Percentiles rank a stretch among this genome's conserved stretches.
Conservation (phyloP, 345 rosid species). For the Geranium brycei region DNA sequence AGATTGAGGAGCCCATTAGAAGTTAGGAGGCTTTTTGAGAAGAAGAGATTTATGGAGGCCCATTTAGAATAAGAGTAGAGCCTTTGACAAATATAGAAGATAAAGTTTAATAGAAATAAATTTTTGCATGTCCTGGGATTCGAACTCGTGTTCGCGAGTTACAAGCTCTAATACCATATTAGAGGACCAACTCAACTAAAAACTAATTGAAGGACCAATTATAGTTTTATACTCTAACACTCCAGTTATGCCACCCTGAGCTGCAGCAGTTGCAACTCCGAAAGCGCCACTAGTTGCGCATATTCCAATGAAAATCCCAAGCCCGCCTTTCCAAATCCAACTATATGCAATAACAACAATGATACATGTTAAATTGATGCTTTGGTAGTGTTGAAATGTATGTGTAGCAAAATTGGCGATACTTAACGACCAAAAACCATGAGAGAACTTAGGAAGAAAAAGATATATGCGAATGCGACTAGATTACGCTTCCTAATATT, state of each 20-base stretch:
- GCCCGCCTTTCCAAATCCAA: constrained; percentile 68
- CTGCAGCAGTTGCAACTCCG: constrained; percentile 78
- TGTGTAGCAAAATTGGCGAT: not conserved
- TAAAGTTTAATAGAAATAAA: too few relatives aligned
- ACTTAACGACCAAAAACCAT: constrained; percentile 54
- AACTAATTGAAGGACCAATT: too few relatives aligned
- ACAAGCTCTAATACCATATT: too few relatives aligned
- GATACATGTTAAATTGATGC: not conserved
- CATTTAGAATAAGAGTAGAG: too few relatives aligned
- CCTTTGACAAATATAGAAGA: too few relatives aligned
- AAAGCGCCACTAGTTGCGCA: constrained; percentile 48
- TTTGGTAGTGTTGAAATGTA: not conserved
- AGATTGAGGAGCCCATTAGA: too few relatives aligned
- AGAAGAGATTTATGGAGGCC: too few relatives aligned
- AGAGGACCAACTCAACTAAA: too few relatives aligned
- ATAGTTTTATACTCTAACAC: too few relatives aligned
- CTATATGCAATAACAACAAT: constrained; percentile 14
- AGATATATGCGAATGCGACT: constrained; percentile 52
- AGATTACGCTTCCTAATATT: constrained; percentile 56
- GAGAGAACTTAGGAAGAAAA: constrained; percentile 46
- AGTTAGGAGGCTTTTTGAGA: too few relatives aligned
- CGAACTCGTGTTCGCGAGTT: too few relatives aligned
- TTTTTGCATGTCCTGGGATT: too few relatives aligned
- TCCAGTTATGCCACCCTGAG: constrained; percentile 86
- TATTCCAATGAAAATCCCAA: constrained; percentile 52